These are phyloP conservation scores for Ustilago tritici DNA, from an alignment of 1,284 basidiomycete species.

Conservation along the genomic window DNA sequence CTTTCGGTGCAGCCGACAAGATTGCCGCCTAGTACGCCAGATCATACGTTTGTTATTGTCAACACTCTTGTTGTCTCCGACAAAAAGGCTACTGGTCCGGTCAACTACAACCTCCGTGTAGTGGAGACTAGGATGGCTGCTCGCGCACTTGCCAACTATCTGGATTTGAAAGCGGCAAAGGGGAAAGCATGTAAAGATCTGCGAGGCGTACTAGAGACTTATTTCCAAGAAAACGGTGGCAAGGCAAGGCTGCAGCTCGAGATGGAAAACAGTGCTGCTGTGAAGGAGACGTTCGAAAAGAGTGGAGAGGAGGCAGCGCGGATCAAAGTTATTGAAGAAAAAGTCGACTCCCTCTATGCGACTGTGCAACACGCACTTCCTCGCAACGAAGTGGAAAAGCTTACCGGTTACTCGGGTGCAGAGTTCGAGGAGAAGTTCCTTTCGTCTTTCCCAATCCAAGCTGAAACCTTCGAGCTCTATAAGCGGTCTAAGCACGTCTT, in stretches of 20 bases:
- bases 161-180: conserved; percentile 31
- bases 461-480: conserved; percentile 58
- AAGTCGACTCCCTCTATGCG: conserved; percentile 34
- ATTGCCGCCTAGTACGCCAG: conserved; percentile 44
- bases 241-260: conserved; percentile 29
- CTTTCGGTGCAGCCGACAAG: conserved; percentile 46
- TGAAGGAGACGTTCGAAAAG: conserved; percentile 34
- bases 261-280: conserved; percentile 35
- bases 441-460: conserved; percentile 60
- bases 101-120: conserved; percentile 68
- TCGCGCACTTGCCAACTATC: conserved; percentile 34
- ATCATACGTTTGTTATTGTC: conserved; percentile 62
- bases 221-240: conserved; percentile 48
- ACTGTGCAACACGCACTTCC: conserved; percentile 33
- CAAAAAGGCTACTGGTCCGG: conserved; percentile 67
- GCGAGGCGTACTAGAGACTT: conserved; percentile 56
- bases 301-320: conserved; percentile 60
- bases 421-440: conserved; percentile 64
- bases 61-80: conserved; percentile 67
- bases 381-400: conserved; percentile 51
- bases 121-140: conserved; percentile 65
- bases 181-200: conserved; percentile 33
- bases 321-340: conserved; percentile 47
- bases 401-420: conserved; percentile 49
- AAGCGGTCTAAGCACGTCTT: conserved; percentile 64